phyloP scores from a whole-genome alignment of 495 filamentous ascomycete species.

The Penicillium malachiteum region DNA sequence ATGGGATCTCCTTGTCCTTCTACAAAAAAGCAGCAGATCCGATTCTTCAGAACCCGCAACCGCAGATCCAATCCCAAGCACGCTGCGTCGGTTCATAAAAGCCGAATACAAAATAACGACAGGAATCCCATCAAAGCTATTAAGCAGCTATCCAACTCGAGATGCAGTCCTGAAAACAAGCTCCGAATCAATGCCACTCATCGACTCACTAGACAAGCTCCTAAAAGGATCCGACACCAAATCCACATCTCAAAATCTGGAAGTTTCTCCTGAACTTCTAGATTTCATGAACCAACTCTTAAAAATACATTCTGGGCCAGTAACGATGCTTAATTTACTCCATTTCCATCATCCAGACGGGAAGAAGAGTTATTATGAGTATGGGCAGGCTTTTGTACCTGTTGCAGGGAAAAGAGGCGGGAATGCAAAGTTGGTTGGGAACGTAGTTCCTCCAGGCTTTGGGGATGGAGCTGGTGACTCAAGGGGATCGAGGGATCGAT shows the following conservation, averaged over 20 bases:
- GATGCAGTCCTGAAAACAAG: slow-evolving; percentile 49
- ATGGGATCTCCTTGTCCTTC: slow-evolving; percentile 60
- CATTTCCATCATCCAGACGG: slow-evolving; percentile 52
- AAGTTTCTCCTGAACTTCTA: slow-evolving; percentile 51
- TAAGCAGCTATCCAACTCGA: slow-evolving; percentile 43
- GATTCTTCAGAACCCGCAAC: slow-evolving; percentile 4
- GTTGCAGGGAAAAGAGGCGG: slow-evolving; percentile 57
- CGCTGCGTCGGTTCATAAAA: slow-evolving; percentile 30
- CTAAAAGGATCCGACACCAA: slow-evolving; percentile 25
- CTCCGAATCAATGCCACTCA: slow-evolving; percentile 31
- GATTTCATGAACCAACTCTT: slow-evolving; percentile 45
- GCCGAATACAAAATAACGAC: slow-evolving; percentile 49
- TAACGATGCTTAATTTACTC: slow-evolving; percentile 69
- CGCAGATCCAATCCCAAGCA: slow-evolving; percentile 32
- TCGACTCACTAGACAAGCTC: slow-evolving; percentile 34
- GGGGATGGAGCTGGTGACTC: slow-evolving; percentile 18
- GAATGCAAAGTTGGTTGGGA: slow-evolving; percentile 62
- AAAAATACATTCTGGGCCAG: slow-evolving; percentile 41
- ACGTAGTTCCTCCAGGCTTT: slow-evolving; percentile 39
- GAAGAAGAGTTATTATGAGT: slow-evolving; percentile 56
- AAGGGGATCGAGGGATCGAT: slow-evolving; percentile 22
- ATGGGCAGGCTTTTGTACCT: slow-evolving; percentile 56
- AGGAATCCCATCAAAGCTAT: slow-evolving; percentile 54
- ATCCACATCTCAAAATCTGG: slow-evolving; percentile 50
- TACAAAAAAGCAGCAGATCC: slow-evolving; percentile 22